phyloP scores from a whole-genome alignment of 2,329 filamentous ascomycete species.

The Fusarium sp. region DNA sequence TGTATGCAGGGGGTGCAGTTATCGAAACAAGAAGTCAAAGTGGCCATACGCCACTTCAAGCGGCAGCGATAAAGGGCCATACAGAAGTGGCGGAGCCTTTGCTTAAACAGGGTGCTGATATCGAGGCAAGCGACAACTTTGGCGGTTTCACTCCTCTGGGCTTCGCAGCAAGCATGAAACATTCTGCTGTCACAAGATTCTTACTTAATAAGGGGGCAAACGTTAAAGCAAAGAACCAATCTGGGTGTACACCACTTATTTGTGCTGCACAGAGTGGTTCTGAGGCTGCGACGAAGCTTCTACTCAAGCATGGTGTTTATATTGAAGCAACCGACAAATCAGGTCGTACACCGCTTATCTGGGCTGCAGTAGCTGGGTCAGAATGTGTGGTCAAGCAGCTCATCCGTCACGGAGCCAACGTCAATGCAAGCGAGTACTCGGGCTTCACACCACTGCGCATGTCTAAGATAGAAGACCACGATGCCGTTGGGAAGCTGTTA shows the following conservation, averaged over 20 bases:
- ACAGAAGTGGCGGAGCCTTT: neutral
- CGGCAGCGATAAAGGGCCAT: neutral
- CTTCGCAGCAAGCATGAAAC: neutral
- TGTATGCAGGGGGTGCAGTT: neutral
- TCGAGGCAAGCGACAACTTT: neutral
- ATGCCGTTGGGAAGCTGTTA: neutral
- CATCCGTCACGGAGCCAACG: neutral
- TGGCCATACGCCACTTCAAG: neutral
- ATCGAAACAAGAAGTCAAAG: neutral
- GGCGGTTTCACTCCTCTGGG: neutral
- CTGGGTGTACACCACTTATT: neutral
- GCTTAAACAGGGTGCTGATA: neutral
- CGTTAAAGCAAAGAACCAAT: neutral
- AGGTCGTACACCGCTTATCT: neutral
- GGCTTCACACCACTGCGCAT: neutral
- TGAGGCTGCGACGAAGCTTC: neutral
- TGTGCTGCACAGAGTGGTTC: neutral
- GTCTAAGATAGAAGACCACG: accelerated
- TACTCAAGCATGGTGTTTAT: neutral
- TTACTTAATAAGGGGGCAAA: neutral
- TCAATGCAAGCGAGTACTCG: neutral
- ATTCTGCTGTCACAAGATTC: neutral
- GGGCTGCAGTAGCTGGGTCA: neutral
- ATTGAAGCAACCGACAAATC: neutral
- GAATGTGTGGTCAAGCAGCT: neutral